Base-by-base conservation (phyloP, 345 rosid genomes). In the Tarenaya hassleriana region DNA sequence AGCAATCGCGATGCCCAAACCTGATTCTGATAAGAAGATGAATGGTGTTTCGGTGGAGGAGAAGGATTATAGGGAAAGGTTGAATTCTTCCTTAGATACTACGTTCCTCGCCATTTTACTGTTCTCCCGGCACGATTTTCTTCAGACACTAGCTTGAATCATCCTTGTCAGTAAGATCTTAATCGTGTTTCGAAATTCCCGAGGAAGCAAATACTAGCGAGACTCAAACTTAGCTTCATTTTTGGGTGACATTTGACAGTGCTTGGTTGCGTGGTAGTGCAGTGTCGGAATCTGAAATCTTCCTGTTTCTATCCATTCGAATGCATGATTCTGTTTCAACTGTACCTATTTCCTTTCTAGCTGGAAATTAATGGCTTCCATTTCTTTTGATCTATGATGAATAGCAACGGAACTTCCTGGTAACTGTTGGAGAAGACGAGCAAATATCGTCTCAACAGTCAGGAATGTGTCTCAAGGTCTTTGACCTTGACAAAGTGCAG, bases 331-430 rank as follows among this genome's bases (percentile, higher is more conserved):
- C 7, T 39, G 42, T 3, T 11, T 7, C 42, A 39, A 3, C 14
- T 47, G 33, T 37, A 19, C 39, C 39, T 47, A 16, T 11, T 52
- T 27, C 10, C 35, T 58, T 37, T 34, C 13, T 9, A 42, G 21
- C 47, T 42, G 9, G 47, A 52, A 10, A 39, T 38, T 40, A 12
- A 39, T 10, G 14, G n/a, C 24, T 13, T 4, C n/a, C 17, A 41
- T 2, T 20, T 44, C 18, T 43, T 38, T 12, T 33, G 6, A 34
- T 7, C 29, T 33, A 35, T 41, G 35, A 55, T 57, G 32, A 61
- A 50, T 75, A 92, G 97, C 99, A 88, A 92, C 75, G 97, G 16
- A 92, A 88, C 68, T 92, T 83, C 62, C 63, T 92, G 49, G 82
- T 85, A 8, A 92, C 85, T 4, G 74, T 92, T 5, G 99, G 99